These are phyloP conservation scores for Cyclotella choctawhatcheeana DNA, from an alignment of 108 stramenopile genomes.

Conservation along the genomic window DNA sequence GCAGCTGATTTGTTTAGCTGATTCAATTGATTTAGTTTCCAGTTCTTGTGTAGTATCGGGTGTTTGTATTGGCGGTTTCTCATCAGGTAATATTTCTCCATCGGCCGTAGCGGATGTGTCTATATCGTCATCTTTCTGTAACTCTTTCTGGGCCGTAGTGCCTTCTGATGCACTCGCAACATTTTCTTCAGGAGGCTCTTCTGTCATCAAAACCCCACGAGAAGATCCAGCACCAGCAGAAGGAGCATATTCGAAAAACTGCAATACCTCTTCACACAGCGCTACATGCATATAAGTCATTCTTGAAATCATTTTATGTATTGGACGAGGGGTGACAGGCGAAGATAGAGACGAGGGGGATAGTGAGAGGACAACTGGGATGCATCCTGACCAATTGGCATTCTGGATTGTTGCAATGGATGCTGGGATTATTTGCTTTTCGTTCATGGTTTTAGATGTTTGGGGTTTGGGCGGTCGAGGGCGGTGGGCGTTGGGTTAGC, in stretches of 20 bases:
- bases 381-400: slow-evolving; percentile 69
- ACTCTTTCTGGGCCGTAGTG: background rate
- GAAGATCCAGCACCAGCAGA: slow-evolving; percentile 9
- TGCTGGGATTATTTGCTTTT: slow-evolving; percentile 26
- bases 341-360: slow-evolving; percentile 77
- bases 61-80: background rate
- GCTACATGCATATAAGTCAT: slow-evolving; percentile 75
- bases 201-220: background rate
- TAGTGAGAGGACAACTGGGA: slow-evolving; percentile 69
- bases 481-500: no score
- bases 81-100: background rate
- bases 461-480: no score
- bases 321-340: slow-evolving; percentile 63
- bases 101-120: no score
- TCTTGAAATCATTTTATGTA: slow-evolving; percentile 72
- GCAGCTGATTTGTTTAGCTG: slow-evolving; percentile 41
- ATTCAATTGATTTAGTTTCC: background rate
- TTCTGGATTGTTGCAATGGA: slow-evolving; percentile 45
- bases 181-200: slow-evolving; percentile 35
- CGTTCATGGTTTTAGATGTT: background rate
- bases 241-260: slow-evolving; percentile 71
- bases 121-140: background rate
- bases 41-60: background rate
- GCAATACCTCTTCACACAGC: slow-evolving; percentile 60
- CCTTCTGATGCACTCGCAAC: background rate